Evolutionary conservation across 371 early-diverging fungal species (phyloP).

Genomic region (Chytridium lagenaria): DNA sequence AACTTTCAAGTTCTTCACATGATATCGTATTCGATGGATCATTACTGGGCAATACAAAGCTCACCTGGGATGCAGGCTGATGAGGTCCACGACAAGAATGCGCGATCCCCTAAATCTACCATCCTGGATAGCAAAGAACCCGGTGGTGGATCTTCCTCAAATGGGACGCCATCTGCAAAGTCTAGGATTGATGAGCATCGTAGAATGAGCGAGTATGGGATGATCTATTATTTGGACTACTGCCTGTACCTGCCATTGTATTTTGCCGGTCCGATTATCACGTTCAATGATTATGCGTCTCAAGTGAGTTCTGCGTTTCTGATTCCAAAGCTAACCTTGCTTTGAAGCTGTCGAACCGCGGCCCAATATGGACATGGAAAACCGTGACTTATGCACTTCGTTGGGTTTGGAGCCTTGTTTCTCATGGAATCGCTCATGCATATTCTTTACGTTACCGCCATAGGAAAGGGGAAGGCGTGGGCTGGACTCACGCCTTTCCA

Average conservation of each 20-base stretch:
- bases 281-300: constrained; percentile 87
- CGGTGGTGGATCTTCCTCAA: constrained; percentile 4
- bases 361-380: constrained; percentile 55
- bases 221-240: constrained; percentile 78
- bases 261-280: constrained; percentile 93
- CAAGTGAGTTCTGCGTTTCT: constrained; percentile 62
- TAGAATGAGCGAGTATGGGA: constrained; percentile 68
- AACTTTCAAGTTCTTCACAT: constrained; percentile 90
- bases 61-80: not conserved
- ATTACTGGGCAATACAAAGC: constrained; percentile 69
- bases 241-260: constrained; percentile 88
- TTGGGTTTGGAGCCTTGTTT: constrained; percentile 54
- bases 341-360: constrained; percentile 33
- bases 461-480: constrained; percentile 83
- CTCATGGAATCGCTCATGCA: constrained; percentile 87
- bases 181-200: constrained; percentile 29
- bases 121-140: not conserved
- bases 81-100: constrained; percentile 18
- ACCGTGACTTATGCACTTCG: constrained; percentile 49
- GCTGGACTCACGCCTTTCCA: constrained; percentile 71
- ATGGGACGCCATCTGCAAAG: constrained; percentile 1
- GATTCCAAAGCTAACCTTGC: not conserved
- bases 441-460: constrained; percentile 82
- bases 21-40: constrained; percentile 91
- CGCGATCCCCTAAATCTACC: not conserved